A percentile compares a stretch with the other conserved stretches of the same genome.
Conservation (phyloP, 2,329 filamentous ascomycete genomes). For the Byssoonygena ceratinophila region DNA sequence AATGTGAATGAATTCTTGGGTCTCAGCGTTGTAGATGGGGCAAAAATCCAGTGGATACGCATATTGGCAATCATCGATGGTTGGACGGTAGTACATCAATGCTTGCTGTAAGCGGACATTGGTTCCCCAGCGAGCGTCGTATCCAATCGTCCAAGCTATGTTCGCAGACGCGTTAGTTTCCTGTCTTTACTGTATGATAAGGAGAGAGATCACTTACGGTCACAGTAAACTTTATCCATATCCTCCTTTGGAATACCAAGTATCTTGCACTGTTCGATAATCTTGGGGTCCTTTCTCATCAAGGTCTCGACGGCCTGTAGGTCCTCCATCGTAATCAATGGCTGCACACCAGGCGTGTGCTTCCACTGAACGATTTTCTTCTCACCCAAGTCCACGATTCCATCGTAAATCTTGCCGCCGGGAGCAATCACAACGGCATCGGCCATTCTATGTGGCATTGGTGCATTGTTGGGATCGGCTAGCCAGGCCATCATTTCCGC, state of each 20-base stretch:
- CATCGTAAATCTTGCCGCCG: slow-evolving; percentile 72
- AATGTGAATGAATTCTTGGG: slow-evolving; percentile 67
- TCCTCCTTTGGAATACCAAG: slow-evolving; percentile 69
- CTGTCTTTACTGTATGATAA: background rate
- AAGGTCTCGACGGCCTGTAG: slow-evolving; percentile 68
- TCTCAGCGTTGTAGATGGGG: slow-evolving; percentile 77
- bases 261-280: slow-evolving; percentile 81
- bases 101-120: slow-evolving; percentile 75
- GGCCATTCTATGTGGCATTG: slow-evolving; percentile 59
- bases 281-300: slow-evolving; percentile 65
- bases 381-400: slow-evolving; percentile 60
- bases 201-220: slow-evolving; percentile 44
- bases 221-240: slow-evolving; percentile 94
- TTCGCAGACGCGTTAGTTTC: background rate
- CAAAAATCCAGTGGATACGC: slow-evolving; percentile 88
- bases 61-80: slow-evolving; percentile 80
- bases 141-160: slow-evolving; percentile 81
- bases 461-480: slow-evolving; percentile 48
- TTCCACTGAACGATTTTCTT: slow-evolving; percentile 64
- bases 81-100: slow-evolving; percentile 86
- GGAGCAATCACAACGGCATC: slow-evolving; percentile 74
- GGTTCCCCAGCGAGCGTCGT: slow-evolving; percentile 78
- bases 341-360: slow-evolving; percentile 64
- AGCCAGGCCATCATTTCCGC: slow-evolving; percentile 73
- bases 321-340: slow-evolving; percentile 87